These are phyloP conservation scores for Pichia manshurica DNA, from an alignment of 805 yeast species.

Conservation along the genomic window DNA sequence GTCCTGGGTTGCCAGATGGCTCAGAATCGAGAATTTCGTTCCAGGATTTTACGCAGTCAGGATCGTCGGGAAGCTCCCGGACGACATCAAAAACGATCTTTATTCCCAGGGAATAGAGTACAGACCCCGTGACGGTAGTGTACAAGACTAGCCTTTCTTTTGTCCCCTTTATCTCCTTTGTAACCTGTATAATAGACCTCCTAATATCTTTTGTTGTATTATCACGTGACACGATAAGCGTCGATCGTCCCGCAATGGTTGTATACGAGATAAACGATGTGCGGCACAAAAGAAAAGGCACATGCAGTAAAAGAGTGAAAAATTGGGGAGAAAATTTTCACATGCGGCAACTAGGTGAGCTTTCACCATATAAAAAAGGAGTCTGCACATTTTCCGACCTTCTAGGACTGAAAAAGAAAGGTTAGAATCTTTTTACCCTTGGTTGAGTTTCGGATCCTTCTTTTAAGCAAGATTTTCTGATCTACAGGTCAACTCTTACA, in stretches of 20 bases:
- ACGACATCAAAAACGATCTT: slow-evolving; percentile 70
- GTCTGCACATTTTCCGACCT: too few species aligned
- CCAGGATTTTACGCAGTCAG: slow-evolving; percentile 93
- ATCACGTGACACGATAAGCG: too few species aligned
- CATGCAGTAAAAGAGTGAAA: neutral
- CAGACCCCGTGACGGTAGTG: slow-evolving; percentile 93
- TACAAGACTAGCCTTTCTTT: slow-evolving; percentile 22
- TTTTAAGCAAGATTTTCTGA: too few species aligned
- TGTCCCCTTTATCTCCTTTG: neutral
- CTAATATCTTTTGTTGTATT: too few species aligned
- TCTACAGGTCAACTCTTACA: too few species aligned
- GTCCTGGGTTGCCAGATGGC: slow-evolving; percentile 97
- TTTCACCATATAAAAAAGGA: neutral
- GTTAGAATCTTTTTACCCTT: too few species aligned
- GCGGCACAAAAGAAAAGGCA: neutral
- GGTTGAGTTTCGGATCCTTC: too few species aligned
- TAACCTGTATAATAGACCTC: too few species aligned
- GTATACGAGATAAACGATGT: neutral
- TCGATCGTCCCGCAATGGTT: too few species aligned
- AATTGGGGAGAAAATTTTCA: neutral
- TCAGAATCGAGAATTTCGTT: slow-evolving; percentile 80
- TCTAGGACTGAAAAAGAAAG: too few species aligned
- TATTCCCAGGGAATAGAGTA: slow-evolving; percentile 72
- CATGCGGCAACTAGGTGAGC: neutral
- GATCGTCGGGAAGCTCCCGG: slow-evolving; percentile 86